Evolutionary conservation across 2,329 filamentous ascomycete genomes (phyloP), one percentile per base, ranked within the genome.

Genomic region (Remersonia thermophila): DNA sequence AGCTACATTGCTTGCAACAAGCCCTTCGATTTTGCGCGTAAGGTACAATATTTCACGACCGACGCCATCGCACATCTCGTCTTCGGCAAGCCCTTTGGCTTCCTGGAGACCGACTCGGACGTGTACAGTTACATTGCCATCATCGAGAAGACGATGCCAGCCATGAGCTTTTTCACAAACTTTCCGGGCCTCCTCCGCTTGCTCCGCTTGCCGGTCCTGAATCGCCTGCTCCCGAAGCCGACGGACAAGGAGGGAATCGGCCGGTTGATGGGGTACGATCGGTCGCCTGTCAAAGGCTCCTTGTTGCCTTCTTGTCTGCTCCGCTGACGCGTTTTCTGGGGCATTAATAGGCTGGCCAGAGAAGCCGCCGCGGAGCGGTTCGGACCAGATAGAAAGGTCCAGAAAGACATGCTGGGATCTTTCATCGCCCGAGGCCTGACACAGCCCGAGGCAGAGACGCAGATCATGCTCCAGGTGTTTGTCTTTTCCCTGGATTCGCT

Each of bases 351-450:
- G 9, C 41, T 66, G 17, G 62, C 62, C 4, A 56, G 61, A 27
- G 51, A 60, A 17, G 54, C 62, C 10, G 62, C 65, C 0, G 54
- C 52, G 2, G 57, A 65, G 37, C 58, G 68, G 4, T 67, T 62
- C 35, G 54, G 56, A 3, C 55, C 52, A 2, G 54, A 62, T 30
- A 57, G 12, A 2, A 57, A 62, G 12, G 54, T 57, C 1, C 55
- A 61, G 8, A 53, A 56, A 3, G 68, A 72, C 40, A 71, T 73
- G 66, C 55, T 73, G 3, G 60, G 60, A 3, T 63, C 65, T 0
- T 71, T 72, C 45, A 59, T 71, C 36, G 55, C 56, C 9, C 60
- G 65, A 40, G 47, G 48, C 3, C 54, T 67, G 9, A 57, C 57
- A 9, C 45, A 51, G 15, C 55, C 64, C 0, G 52, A 67, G 29